phyloP scores from a whole-genome alignment of 1,284 basidiomycete genomes.

The Malassezia vespertilionis region DNA sequence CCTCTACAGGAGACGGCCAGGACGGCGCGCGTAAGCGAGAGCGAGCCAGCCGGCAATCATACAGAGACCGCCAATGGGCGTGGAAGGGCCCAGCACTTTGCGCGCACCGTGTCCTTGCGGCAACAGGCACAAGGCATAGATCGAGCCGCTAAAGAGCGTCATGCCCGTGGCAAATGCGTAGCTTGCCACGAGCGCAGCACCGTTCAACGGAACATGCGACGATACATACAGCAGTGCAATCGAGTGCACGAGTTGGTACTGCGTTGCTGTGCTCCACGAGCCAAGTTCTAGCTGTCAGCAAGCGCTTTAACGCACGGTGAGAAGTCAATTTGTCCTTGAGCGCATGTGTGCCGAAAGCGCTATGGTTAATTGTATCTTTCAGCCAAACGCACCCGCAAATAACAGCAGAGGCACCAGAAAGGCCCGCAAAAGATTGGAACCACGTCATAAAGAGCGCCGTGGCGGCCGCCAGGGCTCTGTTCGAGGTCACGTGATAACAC shows the following conservation, averaged over 20 bases:
- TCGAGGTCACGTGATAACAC: too few relatives aligned
- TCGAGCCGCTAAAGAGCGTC: slow-evolving; percentile 40
- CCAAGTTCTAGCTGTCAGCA: slow-evolving; percentile 19
- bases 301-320: slow-evolving; percentile 26
- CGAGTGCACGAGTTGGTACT: slow-evolving; percentile 42
- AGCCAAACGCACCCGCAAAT: slow-evolving; percentile 8
- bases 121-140: slow-evolving; percentile 41
- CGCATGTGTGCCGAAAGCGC: slow-evolving; percentile 40
- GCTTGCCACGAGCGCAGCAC: slow-evolving; percentile 23
- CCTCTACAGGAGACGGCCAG: background rate
- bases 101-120: slow-evolving; percentile 29
- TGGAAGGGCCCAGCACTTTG: slow-evolving; percentile 34
- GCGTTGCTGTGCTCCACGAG: slow-evolving; percentile 39
- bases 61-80: slow-evolving; percentile 38
- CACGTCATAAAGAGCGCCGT: slow-evolving; percentile 9
- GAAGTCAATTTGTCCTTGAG: slow-evolving; percentile 35
- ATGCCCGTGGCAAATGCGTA: slow-evolving; percentile 38
- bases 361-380: background rate
- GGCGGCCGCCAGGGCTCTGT: too few relatives aligned
- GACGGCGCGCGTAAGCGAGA: slow-evolving; percentile 22
- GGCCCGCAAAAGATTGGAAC: slow-evolving; percentile 3
- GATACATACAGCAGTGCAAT: slow-evolving; percentile 33
- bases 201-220: slow-evolving; percentile 18
- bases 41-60: slow-evolving; percentile 41
- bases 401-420: slow-evolving; percentile 15